These are phyloP conservation scores for Coffea eugenioides DNA, from an alignment of 257 asterid genomes.

Conservation along the genomic window DNA sequence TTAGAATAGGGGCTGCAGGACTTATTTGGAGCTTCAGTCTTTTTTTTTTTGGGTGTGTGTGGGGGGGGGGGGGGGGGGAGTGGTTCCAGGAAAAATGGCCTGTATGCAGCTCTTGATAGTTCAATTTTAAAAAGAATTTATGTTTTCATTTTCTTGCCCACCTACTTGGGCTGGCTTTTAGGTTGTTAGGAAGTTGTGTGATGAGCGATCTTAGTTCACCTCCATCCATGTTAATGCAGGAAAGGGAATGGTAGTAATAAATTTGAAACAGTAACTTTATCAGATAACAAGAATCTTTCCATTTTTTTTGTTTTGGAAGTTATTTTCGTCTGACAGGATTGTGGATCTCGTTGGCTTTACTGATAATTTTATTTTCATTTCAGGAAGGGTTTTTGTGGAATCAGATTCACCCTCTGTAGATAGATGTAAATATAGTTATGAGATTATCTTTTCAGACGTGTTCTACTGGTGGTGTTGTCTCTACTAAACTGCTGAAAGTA, in stretches of 20 bases:
- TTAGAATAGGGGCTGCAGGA: not conserved
- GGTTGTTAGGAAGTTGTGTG: not conserved
- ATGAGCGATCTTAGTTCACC: not conserved
- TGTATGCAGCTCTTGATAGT: not conserved
- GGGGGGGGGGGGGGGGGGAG: too few relatives aligned
- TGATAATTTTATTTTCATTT: not conserved
- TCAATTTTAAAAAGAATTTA: not conserved
- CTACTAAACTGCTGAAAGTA: slow-evolving; percentile 20
- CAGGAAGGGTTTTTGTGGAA: slow-evolving; percentile 22
- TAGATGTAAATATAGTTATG: slow-evolving; percentile 59
- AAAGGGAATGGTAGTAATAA: not conserved
- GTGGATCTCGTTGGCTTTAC: not conserved
- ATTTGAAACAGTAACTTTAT: not conserved
- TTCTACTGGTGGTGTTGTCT: slow-evolving; percentile 35
- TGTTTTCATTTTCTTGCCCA: not conserved
- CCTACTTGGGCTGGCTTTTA: not conserved
- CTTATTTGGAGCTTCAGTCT: not conserved
- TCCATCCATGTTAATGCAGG: not conserved
- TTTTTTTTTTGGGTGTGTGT: too few relatives aligned
- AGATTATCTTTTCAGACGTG: slow-evolving; percentile 40
- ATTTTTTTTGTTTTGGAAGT: not conserved
- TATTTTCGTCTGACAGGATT: not conserved
- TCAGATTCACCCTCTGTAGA: slow-evolving; percentile 10
- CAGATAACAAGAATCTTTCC: not conserved
- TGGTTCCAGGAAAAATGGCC: not conserved